These are phyloP conservation scores for Aegilops umbellulata DNA, from an alignment of 176 grass and related monocot genomes.

Conservation along the genomic window DNA sequence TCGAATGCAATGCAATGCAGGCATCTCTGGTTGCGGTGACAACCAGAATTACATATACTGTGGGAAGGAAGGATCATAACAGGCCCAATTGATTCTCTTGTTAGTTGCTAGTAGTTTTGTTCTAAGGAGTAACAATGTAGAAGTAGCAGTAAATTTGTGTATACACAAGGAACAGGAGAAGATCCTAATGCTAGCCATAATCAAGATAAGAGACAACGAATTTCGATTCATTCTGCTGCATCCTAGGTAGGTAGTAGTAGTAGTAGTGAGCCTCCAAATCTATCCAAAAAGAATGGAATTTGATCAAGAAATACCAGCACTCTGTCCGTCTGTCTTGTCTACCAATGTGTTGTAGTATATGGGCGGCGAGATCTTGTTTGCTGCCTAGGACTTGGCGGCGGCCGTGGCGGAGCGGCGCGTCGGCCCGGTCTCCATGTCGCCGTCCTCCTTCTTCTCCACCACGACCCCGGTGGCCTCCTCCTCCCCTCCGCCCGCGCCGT, in stretches of 20 bases:
- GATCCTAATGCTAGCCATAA: not conserved
- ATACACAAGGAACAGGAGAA: not conserved
- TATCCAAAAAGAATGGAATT: not conserved
- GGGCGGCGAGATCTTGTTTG: not conserved
- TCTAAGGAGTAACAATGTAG: not conserved
- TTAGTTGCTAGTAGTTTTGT: not conserved
- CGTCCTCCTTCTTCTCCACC: conserved; percentile 63
- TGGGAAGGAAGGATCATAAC: not conserved
- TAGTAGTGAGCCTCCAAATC: not conserved
- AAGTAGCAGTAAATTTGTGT: not conserved
- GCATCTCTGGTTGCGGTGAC: not conserved
- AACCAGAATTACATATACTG: not conserved
- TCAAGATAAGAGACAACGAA: not conserved
- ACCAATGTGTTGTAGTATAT: not conserved
- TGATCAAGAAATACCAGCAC: not conserved
- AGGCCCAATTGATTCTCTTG: not conserved
- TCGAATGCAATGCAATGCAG: not conserved
- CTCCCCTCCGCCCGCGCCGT: not conserved
- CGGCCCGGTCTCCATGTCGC: conserved; percentile 27
- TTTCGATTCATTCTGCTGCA: not conserved
- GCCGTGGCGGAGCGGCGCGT: not conserved
- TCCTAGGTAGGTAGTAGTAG: not conserved
- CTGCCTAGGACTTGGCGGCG: not conserved
- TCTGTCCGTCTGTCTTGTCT: not conserved
- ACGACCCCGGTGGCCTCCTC: conserved; percentile 19